Percentiles rank a stretch among this genome's conserved stretches.
phyloP scores from a whole-genome alignment of 768 basidiomycete genomes.

The Hygrocybe coccinea region DNA sequence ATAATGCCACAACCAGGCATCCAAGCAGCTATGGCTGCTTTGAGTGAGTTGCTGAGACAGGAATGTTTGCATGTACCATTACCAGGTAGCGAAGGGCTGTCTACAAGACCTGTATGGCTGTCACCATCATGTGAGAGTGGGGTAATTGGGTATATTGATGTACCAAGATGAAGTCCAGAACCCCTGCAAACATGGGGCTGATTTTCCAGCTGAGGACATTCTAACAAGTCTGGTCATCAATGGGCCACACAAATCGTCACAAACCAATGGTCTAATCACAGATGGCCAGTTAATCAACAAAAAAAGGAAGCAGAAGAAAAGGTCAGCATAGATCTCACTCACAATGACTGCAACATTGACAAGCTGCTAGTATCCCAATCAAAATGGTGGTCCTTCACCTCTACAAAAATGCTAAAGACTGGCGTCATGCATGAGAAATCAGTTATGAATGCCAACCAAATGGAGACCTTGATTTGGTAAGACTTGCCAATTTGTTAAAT shows the following conservation, averaged over 20 bases:
- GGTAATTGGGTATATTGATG: too few species aligned
- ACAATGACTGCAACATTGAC: background rate
- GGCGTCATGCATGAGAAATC: background rate
- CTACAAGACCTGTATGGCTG: background rate
- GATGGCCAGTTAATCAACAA: too few species aligned
- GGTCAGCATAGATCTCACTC: background rate
- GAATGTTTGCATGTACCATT: too few species aligned
- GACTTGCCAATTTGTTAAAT: background rate
- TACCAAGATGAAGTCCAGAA: too few species aligned
- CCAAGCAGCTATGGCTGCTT: background rate
- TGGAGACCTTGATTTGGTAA: background rate
- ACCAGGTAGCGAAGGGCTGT: background rate
- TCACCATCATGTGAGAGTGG: too few species aligned
- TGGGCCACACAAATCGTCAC: too few species aligned
- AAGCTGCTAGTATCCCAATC: background rate
- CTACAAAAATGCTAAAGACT: background rate
- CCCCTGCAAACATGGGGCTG: too few species aligned
- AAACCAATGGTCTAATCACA: too few species aligned
- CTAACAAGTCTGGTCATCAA: too few species aligned
- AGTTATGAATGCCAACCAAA: background rate
- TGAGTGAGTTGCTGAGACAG: background rate
- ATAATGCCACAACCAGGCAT: background rate
- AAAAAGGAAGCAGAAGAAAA: background rate
- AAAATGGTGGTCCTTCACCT: background rate
- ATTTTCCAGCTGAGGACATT: too few species aligned